Evolutionary conservation across 2,329 filamentous ascomycete genomes (phyloP).

Genomic region (Venturia aucupariae): DNA sequence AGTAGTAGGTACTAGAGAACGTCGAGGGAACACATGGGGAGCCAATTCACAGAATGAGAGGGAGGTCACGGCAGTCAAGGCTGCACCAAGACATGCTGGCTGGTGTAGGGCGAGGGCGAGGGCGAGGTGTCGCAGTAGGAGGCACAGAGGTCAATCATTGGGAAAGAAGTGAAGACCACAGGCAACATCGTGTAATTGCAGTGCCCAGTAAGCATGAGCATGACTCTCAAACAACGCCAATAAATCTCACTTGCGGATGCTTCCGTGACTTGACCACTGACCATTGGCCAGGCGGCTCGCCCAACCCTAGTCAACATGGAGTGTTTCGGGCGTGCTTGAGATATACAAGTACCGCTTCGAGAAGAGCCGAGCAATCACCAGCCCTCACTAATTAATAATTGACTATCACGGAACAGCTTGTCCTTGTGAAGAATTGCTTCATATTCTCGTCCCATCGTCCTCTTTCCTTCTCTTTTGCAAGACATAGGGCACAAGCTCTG

Average conservation of each 20-base stretch:
- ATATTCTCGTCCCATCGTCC: too few species aligned
- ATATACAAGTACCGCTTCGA: background rate
- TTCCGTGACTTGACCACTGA: background rate
- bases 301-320: background rate
- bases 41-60: background rate
- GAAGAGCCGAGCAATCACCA: constrained; percentile 20
- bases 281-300: background rate
- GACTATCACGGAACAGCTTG: too few species aligned
- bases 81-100: background rate
- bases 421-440: too few species aligned
- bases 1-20: background rate
- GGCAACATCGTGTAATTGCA: too few species aligned
- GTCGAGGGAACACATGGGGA: background rate
- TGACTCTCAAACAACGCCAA: background rate
- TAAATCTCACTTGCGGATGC: background rate
- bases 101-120: background rate
- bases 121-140: too few species aligned
- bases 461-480: too few species aligned
- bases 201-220: background rate
- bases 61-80: background rate
- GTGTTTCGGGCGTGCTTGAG: background rate
- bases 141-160: background rate
- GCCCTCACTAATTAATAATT: too few species aligned
- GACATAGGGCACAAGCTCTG: too few species aligned
- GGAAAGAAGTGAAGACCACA: too few species aligned